These are phyloP conservation scores for Vachellia collinsii DNA, from an alignment of 306 rosid genomes.

Conservation along the genomic window DNA sequence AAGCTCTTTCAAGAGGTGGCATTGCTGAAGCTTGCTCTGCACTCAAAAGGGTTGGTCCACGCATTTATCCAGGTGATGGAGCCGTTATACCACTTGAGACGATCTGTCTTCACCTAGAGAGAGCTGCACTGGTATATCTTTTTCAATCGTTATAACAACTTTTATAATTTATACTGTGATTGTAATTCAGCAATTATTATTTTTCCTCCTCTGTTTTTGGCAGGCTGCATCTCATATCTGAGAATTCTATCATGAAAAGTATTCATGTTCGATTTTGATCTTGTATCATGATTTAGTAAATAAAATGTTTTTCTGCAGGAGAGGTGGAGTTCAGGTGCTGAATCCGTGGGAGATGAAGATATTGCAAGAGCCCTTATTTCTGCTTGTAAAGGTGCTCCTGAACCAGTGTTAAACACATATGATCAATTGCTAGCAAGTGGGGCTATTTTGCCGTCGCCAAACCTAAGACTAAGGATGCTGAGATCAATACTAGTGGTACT, in stretches of 20 bases:
- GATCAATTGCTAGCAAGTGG: constrained; percentile 87
- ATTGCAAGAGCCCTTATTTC: constrained; percentile 89
- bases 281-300: constrained; percentile 11
- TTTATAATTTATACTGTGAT: constrained; percentile 21
- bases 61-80: constrained; percentile 92
- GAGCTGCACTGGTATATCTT: constrained; percentile 80
- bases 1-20: constrained; percentile 91
- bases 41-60: constrained; percentile 91
- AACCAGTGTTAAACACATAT: constrained; percentile 87
- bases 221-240: neutral
- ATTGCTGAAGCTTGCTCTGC: constrained; percentile 94
- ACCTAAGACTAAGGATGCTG: constrained; percentile 84
- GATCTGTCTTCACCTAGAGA: constrained; percentile 94
- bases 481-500: constrained; percentile 88
- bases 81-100: constrained; percentile 79
- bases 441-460: constrained; percentile 85
- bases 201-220: neutral
- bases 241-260: neutral
- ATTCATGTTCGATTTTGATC: neutral
- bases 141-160: constrained; percentile 13
- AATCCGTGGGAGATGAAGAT: constrained; percentile 91
- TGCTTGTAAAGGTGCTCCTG: constrained; percentile 95
- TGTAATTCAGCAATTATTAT: constrained; percentile 16
- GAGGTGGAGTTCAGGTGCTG: constrained; percentile 76
- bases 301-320: constrained; percentile 58